Conservation (phyloP, 2,329 filamentous ascomycete genomes). For the Drechslera avenae region DNA sequence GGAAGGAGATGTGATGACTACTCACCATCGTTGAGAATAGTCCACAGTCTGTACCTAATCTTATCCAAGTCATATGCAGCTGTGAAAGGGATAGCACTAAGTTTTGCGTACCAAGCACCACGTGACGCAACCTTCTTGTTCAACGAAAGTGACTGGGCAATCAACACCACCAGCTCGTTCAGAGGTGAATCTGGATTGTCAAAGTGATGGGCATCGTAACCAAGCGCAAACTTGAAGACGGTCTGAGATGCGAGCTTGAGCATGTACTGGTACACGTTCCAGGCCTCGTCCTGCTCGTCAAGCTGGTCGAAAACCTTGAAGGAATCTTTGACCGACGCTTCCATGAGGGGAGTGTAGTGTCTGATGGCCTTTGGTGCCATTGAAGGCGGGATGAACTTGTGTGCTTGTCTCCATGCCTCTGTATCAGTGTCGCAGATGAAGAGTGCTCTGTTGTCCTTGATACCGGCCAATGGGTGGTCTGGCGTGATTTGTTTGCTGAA, state of each 20-base stretch:
- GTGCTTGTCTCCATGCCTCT: constrained; percentile 11
- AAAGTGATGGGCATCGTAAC: constrained; percentile 18
- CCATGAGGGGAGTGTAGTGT: constrained; percentile 20
- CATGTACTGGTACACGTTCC: constrained; percentile 25
- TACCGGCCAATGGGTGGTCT: constrained; percentile 13
- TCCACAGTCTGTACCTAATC: constrained; percentile 6
- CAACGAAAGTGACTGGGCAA: constrained; percentile 14
- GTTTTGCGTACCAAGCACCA: constrained; percentile 18
- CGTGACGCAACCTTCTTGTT: constrained; percentile 19
- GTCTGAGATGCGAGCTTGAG: constrained; percentile 18
- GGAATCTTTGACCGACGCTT: constrained; percentile 14
- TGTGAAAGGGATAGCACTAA: constrained; percentile 13
- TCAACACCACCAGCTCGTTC: constrained; percentile 14
- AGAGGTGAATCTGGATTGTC: constrained; percentile 9
- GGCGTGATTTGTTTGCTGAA: constrained; percentile 19
- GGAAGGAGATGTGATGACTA: no score
- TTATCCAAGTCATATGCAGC: constrained; percentile 12
- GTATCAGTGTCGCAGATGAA: constrained; percentile 20
- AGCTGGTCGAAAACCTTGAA: constrained; percentile 25
- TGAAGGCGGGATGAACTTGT: constrained; percentile 22
- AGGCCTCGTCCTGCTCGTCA: constrained; percentile 17
- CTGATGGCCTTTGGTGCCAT: constrained; percentile 18
- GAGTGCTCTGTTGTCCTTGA: constrained; percentile 17
- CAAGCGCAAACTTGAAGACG: constrained; percentile 16
- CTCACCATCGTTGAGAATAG: constrained; percentile 6